A percentile compares a stretch with the other conserved stretches of the same genome.
Evolutionary conservation across 192 early-diverging fungal genomes (phyloP).

Genomic region (Backusella westeae): DNA sequence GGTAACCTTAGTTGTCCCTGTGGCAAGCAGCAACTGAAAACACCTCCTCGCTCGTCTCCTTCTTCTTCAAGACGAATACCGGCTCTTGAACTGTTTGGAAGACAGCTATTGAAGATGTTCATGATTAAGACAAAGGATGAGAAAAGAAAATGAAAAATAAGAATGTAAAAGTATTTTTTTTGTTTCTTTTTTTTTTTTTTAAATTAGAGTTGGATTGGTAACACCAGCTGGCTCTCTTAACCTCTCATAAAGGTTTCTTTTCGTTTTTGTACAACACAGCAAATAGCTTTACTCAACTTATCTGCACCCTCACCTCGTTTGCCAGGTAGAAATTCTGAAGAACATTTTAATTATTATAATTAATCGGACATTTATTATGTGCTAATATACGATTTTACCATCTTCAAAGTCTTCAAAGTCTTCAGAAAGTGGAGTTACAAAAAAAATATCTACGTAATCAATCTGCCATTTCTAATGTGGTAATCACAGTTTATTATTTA

Average conservation of each 20-base stretch:
- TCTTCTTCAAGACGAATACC: background rate
- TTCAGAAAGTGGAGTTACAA: no score
- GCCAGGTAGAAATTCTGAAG: no score
- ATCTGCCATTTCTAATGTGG: no score
- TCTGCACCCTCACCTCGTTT: no score
- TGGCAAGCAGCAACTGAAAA: background rate
- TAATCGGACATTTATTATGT: no score
- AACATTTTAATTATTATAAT: no score
- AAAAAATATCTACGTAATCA: no score
- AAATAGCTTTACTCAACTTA: no score
- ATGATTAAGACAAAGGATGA: background rate
- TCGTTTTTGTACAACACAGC: background rate
- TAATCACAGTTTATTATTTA: no score
- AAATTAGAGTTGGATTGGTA: background rate
- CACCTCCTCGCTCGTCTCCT: background rate
- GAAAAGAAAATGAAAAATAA: background rate
- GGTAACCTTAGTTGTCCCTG: slow-evolving; percentile 1
- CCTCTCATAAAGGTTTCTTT: background rate
- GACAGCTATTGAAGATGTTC: background rate
- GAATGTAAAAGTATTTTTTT: background rate
- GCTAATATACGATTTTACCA: no score
- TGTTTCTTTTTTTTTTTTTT: background rate
- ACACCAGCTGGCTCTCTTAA: background rate
- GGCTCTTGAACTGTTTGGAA: background rate
- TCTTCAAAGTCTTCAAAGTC: no score